Percentiles rank a stretch among this genome's conserved stretches.
phyloP scores from a whole-genome alignment of 2,329 filamentous ascomycete genomes.

The Monilinia laxa region DNA sequence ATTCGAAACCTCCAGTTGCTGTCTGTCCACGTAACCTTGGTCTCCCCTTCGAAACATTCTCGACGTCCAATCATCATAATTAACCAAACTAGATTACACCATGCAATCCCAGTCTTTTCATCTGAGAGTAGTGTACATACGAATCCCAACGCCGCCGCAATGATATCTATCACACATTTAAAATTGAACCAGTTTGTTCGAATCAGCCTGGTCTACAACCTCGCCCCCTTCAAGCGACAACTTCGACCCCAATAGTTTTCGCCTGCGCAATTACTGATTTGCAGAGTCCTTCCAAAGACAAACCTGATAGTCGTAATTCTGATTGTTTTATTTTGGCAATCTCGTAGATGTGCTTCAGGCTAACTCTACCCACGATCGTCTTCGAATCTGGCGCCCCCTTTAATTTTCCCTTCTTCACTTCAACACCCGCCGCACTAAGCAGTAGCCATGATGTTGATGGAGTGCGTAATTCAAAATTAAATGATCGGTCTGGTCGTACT shows the following conservation, averaged over 20 bases:
- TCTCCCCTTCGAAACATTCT: conserved; percentile 12
- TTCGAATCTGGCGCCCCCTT: conserved; percentile 64
- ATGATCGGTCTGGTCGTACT: conserved; percentile 88
- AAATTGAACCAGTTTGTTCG: background rate
- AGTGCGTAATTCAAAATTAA: conserved; percentile 89
- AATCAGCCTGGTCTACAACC: conserved; percentile 2
- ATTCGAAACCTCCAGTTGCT: background rate
- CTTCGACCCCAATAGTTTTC: conserved; percentile 71
- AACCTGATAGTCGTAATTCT: conserved; percentile 70
- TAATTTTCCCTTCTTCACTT: conserved; percentile 70
- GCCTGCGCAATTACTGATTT: conserved; percentile 72
- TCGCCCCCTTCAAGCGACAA: conserved; percentile 55
- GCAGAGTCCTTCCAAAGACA: conserved; percentile 69
- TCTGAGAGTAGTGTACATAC: conserved; percentile 12
- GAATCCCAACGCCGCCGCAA: conserved; percentile 36
- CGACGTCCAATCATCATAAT: background rate
- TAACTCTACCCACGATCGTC: conserved; percentile 79
- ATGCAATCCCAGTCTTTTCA: background rate
- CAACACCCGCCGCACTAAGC: conserved; percentile 76
- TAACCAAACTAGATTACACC: conserved; percentile 7
- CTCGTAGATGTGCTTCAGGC: conserved; percentile 94
- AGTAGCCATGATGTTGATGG: conserved; percentile 92
- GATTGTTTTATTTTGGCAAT: conserved; percentile 94
- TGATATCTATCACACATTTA: conserved; percentile 26
- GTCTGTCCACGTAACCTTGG: background rate